Percentiles rank a stretch among this genome's conserved stretches.
Conservation (phyloP, 352 stramenopile genomes). For the Plasmopara muralis region DNA sequence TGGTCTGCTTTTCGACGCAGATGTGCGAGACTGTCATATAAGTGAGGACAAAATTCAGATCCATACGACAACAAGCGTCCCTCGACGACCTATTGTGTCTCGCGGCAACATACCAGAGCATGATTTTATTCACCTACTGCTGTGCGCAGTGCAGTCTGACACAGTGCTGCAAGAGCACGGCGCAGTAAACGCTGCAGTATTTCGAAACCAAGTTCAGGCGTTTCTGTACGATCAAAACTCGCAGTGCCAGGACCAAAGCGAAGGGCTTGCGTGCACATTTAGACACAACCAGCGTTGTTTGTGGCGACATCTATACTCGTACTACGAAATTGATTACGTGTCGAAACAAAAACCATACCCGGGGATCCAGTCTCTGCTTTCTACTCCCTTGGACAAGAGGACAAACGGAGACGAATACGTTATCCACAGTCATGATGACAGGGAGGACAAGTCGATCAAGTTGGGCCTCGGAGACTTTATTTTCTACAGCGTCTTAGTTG, state of each 20-base stretch:
- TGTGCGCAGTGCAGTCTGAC: conserved; percentile 4
- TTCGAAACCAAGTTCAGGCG: conserved; percentile 29
- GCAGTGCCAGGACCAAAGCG: conserved; percentile 18
- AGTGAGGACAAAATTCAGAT: conserved; percentile 2
- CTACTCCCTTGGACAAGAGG: conserved; percentile 13
- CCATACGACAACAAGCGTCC: conserved; percentile 1
- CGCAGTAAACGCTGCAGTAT: conserved; percentile 11
- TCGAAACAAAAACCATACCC: conserved; percentile 31
- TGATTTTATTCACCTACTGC: conserved; percentile 17
- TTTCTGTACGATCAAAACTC: conserved; percentile 46
- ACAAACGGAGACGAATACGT: neutral
- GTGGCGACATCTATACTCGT: conserved; percentile 44
- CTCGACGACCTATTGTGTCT: conserved; percentile 10
- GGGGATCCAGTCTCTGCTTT: conserved; percentile 17
- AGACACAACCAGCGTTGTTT: conserved; percentile 26
- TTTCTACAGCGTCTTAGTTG: conserved; percentile 96
- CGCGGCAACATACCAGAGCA: conserved; percentile 17
- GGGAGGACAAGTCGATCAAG: conserved; percentile 75
- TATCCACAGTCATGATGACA: conserved; percentile 16
- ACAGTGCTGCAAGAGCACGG: neutral
- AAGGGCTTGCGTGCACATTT: conserved; percentile 30
- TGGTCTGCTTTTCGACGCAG: conserved; percentile 92
- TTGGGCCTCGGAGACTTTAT: conserved; percentile 96
- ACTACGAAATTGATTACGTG: conserved; percentile 34
- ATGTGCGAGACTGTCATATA: conserved; percentile 45